Evolutionary conservation across 1,284 basidiomycete genomes (phyloP).

Genomic region (Pseudozyma sp.): DNA sequence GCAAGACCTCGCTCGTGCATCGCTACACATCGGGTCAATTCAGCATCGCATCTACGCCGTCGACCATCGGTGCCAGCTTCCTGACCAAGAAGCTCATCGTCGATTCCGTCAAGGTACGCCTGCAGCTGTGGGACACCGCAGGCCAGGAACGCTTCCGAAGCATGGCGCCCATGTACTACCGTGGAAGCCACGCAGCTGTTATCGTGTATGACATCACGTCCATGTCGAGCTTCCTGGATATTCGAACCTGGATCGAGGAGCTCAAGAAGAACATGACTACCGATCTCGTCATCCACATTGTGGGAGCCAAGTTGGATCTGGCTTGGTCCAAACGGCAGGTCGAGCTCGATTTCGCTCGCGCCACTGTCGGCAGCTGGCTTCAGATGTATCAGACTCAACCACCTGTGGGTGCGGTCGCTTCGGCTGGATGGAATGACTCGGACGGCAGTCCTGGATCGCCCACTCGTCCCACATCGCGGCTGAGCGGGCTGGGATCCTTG

Average conservation of each 20-base stretch:
- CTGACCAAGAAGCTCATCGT: conserved; percentile 92
- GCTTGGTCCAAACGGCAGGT: conserved; percentile 70
- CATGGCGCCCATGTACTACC: conserved; percentile 99
- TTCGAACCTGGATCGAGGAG: conserved; percentile 90
- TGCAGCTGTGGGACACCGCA: conserved; percentile 89
- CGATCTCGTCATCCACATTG: conserved; percentile 86
- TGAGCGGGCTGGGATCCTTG: conserved; percentile 72
- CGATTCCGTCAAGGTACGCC: conserved; percentile 85
- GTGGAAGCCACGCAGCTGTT: conserved; percentile 95
- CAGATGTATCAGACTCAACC: conserved; percentile 61
- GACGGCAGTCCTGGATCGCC: conserved; percentile 64
- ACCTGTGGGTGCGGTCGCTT: neutral
- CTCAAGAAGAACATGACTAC: conserved; percentile 81
- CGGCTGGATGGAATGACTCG: neutral
- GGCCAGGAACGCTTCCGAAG: conserved; percentile 93
- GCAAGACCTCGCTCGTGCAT: conserved; percentile 92
- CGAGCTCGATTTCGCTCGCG: conserved; percentile 80
- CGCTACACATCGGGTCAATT: conserved; percentile 84
- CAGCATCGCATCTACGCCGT: conserved; percentile 66
- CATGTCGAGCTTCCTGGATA: conserved; percentile 86
- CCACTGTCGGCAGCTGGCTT: conserved; percentile 70
- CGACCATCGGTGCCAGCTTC: conserved; percentile 94
- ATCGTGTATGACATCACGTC: conserved; percentile 98
- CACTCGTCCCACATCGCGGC: conserved; percentile 84
- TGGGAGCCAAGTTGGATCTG: conserved; percentile 88